Evolutionary conservation across 1,139 yeast genomes (phyloP).

Genomic region (Debaryomycetaceae sp.): DNA sequence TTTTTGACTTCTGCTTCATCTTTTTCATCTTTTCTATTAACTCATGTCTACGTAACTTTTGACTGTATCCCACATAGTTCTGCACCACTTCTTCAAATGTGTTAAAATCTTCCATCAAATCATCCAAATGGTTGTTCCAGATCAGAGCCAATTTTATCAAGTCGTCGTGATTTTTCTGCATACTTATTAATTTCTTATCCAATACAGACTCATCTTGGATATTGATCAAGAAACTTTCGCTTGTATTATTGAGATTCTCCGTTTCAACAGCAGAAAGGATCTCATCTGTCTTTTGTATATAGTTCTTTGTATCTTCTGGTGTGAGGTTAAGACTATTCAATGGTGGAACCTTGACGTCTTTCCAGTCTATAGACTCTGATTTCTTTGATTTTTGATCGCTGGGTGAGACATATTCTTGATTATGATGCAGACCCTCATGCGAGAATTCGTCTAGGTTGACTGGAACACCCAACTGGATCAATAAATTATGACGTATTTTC

Average conservation of each 20-base stretch:
- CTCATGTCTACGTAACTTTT: slow-evolving; percentile 51
- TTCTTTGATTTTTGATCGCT: slow-evolving; percentile 16
- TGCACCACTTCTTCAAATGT: slow-evolving; percentile 71
- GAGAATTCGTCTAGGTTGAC: slow-evolving; percentile 52
- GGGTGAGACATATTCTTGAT: neutral
- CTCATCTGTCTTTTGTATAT: slow-evolving; percentile 22
- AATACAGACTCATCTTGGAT: slow-evolving; percentile 14
- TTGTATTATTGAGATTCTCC: slow-evolving; percentile 34
- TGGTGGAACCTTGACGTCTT: slow-evolving; percentile 25
- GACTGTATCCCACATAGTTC: slow-evolving; percentile 68
- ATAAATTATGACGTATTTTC: slow-evolving; percentile 53
- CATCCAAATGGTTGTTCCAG: slow-evolving; percentile 47
- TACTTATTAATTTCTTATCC: slow-evolving; percentile 27
- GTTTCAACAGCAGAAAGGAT: slow-evolving; percentile 31
- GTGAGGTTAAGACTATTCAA: slow-evolving; percentile 20
- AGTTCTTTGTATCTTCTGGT: slow-evolving; percentile 15
- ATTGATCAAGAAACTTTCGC: slow-evolving; percentile 23
- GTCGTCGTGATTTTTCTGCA: slow-evolving; percentile 23
- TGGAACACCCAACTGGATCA: slow-evolving; percentile 58
- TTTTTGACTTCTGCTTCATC: slow-evolving; percentile 15
- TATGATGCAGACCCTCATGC: neutral
- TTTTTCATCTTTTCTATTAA: slow-evolving; percentile 36
- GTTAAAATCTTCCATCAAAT: slow-evolving; percentile 50
- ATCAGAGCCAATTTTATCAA: slow-evolving; percentile 39
- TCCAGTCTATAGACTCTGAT: slow-evolving; percentile 32